A percentile compares a stretch with the other conserved stretches of the same genome.
Evolutionary conservation across 2,329 filamentous ascomycete species (phyloP).

Genomic region (Fusarium pseudoanthophilum): DNA sequence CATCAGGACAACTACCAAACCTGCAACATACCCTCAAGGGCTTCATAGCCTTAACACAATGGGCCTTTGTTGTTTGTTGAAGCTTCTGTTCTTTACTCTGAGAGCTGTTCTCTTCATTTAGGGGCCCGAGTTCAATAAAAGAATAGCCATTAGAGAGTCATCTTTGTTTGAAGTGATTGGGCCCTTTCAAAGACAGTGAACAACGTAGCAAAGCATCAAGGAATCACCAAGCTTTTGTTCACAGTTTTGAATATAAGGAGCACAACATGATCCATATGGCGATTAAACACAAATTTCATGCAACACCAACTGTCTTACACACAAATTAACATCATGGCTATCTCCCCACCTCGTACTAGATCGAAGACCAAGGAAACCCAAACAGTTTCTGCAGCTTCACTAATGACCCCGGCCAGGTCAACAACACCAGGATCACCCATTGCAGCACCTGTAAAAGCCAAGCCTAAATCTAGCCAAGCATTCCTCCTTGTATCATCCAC

Average conservation of each 20-base stretch:
- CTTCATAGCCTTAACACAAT: background rate
- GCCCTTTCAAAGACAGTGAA: background rate
- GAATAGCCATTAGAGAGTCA: background rate
- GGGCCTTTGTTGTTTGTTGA: background rate
- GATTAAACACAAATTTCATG: background rate
- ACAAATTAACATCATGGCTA: constrained; percentile 3
- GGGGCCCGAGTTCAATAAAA: background rate
- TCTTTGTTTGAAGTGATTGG: background rate
- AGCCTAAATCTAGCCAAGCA: background rate
- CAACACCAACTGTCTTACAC: background rate
- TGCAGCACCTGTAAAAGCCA: background rate
- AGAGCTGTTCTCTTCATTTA: background rate
- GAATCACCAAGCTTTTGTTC: background rate
- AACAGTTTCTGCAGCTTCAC: background rate
- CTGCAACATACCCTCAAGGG: background rate
- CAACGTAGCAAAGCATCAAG: background rate
- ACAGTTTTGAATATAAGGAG: background rate
- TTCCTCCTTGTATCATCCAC: background rate
- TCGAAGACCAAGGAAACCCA: background rate
- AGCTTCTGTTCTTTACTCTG: no score
- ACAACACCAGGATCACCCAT: background rate
- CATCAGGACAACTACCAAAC: background rate
- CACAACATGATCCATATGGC: background rate
- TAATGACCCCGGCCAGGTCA: background rate
- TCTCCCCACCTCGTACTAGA: background rate